Evolutionary conservation across 225 moss, liverwort and hornwort species (phyloP).

Genomic region (Straminergon stramineum): DNA sequence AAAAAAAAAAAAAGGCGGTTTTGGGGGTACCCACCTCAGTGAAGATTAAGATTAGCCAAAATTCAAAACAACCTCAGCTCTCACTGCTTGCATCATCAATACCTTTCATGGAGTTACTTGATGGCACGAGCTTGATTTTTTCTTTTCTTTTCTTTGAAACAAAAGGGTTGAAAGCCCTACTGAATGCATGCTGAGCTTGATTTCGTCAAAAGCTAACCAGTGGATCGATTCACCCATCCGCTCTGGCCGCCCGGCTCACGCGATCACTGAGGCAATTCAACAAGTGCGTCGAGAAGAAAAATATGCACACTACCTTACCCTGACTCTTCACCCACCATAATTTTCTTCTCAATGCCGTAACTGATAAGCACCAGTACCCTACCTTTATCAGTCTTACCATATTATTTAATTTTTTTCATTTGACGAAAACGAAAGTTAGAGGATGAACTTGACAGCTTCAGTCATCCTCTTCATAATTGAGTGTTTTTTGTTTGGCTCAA

Average conservation of each 20-base stretch:
- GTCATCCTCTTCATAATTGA: not conserved
- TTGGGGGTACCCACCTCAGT: not conserved
- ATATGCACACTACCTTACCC: too few species aligned
- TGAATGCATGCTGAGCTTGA: not conserved
- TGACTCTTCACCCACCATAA: not conserved
- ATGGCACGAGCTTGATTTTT: not conserved
- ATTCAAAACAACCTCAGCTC: not conserved
- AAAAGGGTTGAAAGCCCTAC: too few species aligned
- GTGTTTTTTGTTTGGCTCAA: not conserved
- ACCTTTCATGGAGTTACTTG: not conserved
- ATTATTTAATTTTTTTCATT: not conserved
- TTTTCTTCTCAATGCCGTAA: not conserved
- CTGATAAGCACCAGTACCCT: not conserved
- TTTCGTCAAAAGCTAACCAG: not conserved
- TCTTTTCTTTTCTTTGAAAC: not conserved
- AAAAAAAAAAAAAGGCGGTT: too few species aligned
- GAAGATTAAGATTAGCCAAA: not conserved
- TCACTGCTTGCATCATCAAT: not conserved
- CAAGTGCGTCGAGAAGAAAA: not conserved
- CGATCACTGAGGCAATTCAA: not conserved
- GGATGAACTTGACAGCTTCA: not conserved
- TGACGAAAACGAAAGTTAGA: not conserved
- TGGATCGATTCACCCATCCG: not conserved
- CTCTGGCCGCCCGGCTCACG: not conserved
- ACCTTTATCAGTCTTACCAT: not conserved